Conservation (phyloP, 306 rosid genomes). For the Styphnolobium japonicum region DNA sequence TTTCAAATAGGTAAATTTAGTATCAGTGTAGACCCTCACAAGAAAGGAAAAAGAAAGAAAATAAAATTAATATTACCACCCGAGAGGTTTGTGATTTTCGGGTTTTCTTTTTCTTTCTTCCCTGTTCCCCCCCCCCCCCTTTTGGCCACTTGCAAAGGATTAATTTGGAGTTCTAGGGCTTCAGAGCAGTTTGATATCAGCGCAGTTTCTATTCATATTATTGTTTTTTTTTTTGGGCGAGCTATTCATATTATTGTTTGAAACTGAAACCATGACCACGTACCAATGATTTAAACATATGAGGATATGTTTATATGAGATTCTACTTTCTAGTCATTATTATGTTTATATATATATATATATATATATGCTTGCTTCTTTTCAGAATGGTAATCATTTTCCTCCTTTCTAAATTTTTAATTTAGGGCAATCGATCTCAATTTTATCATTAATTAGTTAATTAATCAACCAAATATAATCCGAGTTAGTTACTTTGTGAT, state of each 20-base stretch:
- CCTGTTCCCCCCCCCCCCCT: no score
- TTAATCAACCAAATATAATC: no score
- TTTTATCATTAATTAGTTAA: no score
- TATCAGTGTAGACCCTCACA: background rate
- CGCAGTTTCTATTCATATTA: conserved; percentile 39
- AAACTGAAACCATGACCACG: conserved; percentile 31
- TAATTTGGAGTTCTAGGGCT: conserved; percentile 26
- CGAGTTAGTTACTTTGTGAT: no score
- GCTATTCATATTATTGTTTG: conserved; percentile 33
- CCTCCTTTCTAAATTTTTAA: no score
- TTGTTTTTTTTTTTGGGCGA: no score
- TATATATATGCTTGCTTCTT: no score
- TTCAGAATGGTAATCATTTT: no score
- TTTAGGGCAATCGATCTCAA: no score
- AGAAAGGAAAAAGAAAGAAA: background rate
- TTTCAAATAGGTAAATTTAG: conserved; percentile 71
- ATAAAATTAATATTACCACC: background rate
- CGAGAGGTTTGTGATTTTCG: conserved; percentile 25
- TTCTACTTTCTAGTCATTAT: no score
- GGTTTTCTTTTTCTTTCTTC: conserved; percentile 8
- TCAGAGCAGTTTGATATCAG: conserved; percentile 30
- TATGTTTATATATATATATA: no score
- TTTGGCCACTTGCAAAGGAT: conserved; percentile 3
- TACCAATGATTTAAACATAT: conserved; percentile 50
- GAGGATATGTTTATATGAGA: no score